Base-by-base conservation (phyloP, 192 early-diverging fungal species). In the Gonapodya prolifera region DNA sequence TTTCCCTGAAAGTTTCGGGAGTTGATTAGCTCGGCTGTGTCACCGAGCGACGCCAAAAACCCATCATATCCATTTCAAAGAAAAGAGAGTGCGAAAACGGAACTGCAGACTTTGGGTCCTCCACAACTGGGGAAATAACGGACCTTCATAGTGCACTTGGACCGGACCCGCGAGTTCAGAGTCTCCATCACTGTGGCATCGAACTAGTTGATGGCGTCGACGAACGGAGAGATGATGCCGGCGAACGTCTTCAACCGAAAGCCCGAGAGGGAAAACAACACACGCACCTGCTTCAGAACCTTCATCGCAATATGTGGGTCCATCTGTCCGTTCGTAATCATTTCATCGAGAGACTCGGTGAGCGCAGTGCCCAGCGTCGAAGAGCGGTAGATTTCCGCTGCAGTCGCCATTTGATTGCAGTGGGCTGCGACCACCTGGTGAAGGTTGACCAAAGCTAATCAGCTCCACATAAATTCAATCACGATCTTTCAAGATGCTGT, bases 281-380 rank as follows among this genome's bases (percentile, higher is more conserved):
- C 28, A 77, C 81, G 32, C 81, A 93, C 90, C 84, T 97, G 95
- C 34, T 83, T 81, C 28, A 99, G 85, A 30, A 98, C 92, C 35
- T 92, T 90, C 89, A 97, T 97, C 0, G 98, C 94, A 70, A 95
- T 81, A 23, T 80, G 17, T 28, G 96, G 95, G 76, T 94, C 94
- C 70, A 99, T 92, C 77, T 93, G 91, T 1, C 90, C 91, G 17
- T 91, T 89, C 76, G 91, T 87, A 79, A 98, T 95, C 80, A 98
- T 78, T 76, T 98, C 98, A 82, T 99, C 98, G 28, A 99, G 86
- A 1, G 98, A 92, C 80, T 99, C 98, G 1, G 94, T 97, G 78
- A 99, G 86, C 30, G 98, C 94, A 34, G 87, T 88, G 1, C 98
- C 98, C 34, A 98, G 87, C 71, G 95, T 88, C 77, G 80, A 81